Evolutionary conservation across 345 rosid species (phyloP), one percentile per base, ranked within the genome.

Genomic region (Heritiera littoralis): DNA sequence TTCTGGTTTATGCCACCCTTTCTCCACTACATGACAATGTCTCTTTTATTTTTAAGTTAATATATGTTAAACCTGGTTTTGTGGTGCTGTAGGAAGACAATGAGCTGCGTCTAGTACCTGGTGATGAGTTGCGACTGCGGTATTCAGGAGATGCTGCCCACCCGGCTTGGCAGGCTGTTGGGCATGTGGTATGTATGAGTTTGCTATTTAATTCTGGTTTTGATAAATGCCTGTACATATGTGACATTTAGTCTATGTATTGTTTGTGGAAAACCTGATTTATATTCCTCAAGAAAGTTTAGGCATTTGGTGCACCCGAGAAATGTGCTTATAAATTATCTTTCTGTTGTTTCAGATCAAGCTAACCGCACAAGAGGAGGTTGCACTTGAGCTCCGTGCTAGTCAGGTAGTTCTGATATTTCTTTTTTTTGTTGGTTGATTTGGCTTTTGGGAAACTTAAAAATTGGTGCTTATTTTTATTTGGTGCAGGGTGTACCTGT

Each of bases 161-260:
- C 89, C 97, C 99, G 60, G 91, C 97, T 6, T 96, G 99, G 99
- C 98, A 91, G 64, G 91, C 98, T 70, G 99, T 96, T 84, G 99
- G 97, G 79, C 99, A 94, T 86, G 99, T 96, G 97, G 99, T 96
- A 89, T 83, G 85, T 41, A 52, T 80, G 63, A 66, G 52, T 70
- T 77, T 79, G 64, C 63, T 41, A 54, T 59, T 55, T 59, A 48
- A 78, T 54, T 28, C 2, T 55, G 9, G 18, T 61, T 46, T 77
- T 38, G 52, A 48, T 71, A 7, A n/a, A 4, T 52, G 14, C 23
- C 72, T 74, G 30, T 43, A 10, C 54, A 5, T 20, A 45, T 4
- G 8, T 13, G 54, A 13, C 54, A 68, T 68, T 68, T 32, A 45
- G 45, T 68, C 72, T 20, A n/a, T 68, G 7, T 68, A 43, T 68